Percentiles rank a stretch among this genome's conserved stretches.
Conservation (phyloP, 495 filamentous ascomycete genomes). For the Lindgomyces ingoldianus region DNA sequence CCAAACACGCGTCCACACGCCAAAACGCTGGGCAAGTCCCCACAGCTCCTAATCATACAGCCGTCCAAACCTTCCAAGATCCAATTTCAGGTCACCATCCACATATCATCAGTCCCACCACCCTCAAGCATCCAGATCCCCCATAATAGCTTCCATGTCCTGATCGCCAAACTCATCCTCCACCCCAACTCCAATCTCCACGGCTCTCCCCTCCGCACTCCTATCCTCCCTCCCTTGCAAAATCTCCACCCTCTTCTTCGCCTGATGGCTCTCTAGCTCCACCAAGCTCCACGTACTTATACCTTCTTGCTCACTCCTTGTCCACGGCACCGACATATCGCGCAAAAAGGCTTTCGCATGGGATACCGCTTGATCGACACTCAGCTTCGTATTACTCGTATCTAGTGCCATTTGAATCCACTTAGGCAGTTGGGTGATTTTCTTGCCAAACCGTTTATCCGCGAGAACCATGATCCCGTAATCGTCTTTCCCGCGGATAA, state of each 20-base stretch:
- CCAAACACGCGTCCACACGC: no score
- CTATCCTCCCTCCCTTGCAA: constrained; percentile 52
- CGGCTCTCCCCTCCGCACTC: constrained; percentile 57
- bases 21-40: no score
- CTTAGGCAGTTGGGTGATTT: constrained; percentile 85
- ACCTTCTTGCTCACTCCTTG: constrained; percentile 78
- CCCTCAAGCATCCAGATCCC: constrained; percentile 16
- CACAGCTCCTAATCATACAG: no score
- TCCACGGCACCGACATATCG: constrained; percentile 88
- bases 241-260: constrained; percentile 69
- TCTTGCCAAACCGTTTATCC: constrained; percentile 86
- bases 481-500: constrained; percentile 94
- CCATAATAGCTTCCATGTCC: constrained; percentile 35
- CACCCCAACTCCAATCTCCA: constrained; percentile 1
- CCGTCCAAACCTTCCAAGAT: no score
- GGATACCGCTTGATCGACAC: constrained; percentile 92
- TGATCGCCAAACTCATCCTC: constrained; percentile 36
- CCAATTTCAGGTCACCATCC: no score
- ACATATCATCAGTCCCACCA: no score
- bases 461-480: constrained; percentile 99
- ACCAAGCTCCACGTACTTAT: constrained; percentile 85
- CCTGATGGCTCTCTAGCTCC: constrained; percentile 75
- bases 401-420: constrained; percentile 92
- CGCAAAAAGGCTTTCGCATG: constrained; percentile 85
- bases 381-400: constrained; percentile 81